Evolutionary conservation across 257 asterid species (phyloP).

Genomic region (Avicennia marina): DNA sequence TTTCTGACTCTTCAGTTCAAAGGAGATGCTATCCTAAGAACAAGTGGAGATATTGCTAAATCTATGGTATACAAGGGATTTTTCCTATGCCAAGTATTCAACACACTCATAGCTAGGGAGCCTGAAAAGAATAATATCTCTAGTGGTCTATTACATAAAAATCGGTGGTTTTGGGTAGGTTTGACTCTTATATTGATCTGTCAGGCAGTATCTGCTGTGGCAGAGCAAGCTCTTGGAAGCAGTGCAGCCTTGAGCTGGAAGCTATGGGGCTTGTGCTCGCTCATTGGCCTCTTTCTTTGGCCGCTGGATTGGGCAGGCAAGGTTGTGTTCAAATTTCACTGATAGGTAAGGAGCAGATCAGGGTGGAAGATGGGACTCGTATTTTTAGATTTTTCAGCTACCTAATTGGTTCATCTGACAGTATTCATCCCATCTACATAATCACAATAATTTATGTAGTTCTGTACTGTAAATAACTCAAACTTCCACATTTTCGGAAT

Average conservation of each 20-base stretch:
- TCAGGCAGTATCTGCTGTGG: neutral
- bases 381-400: no score
- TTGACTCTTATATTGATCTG: neutral
- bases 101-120: constrained; percentile 22
- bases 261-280: neutral
- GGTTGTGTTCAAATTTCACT: no score
- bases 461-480: no score
- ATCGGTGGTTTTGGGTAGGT: neutral
- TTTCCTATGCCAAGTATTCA: constrained; percentile 27
- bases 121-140: constrained; percentile 19
- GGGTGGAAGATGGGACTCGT: no score
- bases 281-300: neutral
- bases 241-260: neutral
- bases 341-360: no score
- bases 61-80: constrained; percentile 21
- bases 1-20: constrained; percentile 20
- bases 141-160: neutral
- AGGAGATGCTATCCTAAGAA: constrained; percentile 21
- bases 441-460: no score
- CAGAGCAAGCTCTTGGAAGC: neutral
- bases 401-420: no score
- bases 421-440: no score
- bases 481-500: no score
- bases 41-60: neutral
- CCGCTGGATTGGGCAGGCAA: neutral